Base-by-base conservation (phyloP, 108 stramenopile genomes). In the Cyclotella kingstonii region DNA sequence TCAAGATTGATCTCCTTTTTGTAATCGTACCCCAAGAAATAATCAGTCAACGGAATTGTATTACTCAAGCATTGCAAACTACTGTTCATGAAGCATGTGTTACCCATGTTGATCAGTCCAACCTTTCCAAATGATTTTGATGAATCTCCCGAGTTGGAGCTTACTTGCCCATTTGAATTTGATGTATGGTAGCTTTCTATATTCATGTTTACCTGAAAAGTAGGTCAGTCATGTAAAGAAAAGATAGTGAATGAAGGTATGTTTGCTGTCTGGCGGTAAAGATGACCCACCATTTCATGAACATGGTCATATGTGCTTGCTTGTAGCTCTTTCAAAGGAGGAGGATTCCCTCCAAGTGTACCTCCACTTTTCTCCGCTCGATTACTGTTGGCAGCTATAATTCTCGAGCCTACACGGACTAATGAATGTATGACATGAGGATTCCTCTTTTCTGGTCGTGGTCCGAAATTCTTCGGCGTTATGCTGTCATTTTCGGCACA, bases 51-150 rank as follows among this genome's bases (percentile, higher is more conserved):
- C 4, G 87, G 85, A 49, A 81, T 82, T 9, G 95, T 96, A 51
- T 93, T 78, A 28, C 61, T 63, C 19, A 97, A 58, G 64, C 96
- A 97, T 67, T 98, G 98, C 45, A 97, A 58, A 57, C 80, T 81
- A 51, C 86, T 84, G 66, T 96, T 96, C 71, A 97, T 81, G 76
- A 95, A 97, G 65, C 98, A 97, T 4, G 98, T 97, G 69, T 99
- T 99, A 10, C 98, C 98, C 25, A 99, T 74, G 64, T 99, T 99
- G 5, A 27, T 60, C 47, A 99, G 68, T 2, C 98, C 98, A 15
- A 97, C 93, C 44, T 68, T 67, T 26, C 66, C 66, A 17, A 55
- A 67, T 35, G 44, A 35, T 22, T 46, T 28, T 46, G n/a, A 21
- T n/a, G 33, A n/a, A 18, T 42, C 11, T 22, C 54, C 30, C 4